Conservation (phyloP, 495 filamentous ascomycete species). For the Aspergillus sclerotioniger region DNA sequence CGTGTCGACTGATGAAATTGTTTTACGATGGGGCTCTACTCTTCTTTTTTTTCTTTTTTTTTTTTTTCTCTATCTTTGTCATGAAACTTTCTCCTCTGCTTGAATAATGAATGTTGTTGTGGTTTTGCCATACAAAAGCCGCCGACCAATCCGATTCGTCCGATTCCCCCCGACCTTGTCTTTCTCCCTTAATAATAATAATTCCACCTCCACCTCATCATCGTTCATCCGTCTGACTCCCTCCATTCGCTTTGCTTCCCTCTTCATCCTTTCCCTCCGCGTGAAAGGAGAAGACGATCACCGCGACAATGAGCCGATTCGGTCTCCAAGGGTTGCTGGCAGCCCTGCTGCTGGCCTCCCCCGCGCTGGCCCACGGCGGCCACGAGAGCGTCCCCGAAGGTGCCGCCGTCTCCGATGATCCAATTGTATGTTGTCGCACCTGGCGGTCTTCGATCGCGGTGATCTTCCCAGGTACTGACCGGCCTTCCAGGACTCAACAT, state of each 20-base stretch:
- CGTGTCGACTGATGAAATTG: neutral
- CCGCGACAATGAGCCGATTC: slow-evolving; percentile 18
- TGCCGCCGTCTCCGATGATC: slow-evolving; percentile 70
- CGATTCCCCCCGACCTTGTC: slow-evolving; percentile 8
- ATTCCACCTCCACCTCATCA: slow-evolving; percentile 12
- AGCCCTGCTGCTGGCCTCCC: slow-evolving; percentile 30
- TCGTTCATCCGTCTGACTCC: slow-evolving; percentile 10
- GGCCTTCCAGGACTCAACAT: slow-evolving; percentile 61
- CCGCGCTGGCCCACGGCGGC: slow-evolving; percentile 67
- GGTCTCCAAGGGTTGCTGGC: slow-evolving; percentile 17
- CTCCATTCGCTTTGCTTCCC: slow-evolving; percentile 12
- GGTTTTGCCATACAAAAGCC: neutral
- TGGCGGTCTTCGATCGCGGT: neutral
- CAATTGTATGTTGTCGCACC: slow-evolving; percentile 74
- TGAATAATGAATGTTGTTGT: neutral
- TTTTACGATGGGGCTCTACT: neutral
- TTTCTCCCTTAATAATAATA: neutral
- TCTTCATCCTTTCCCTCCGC: slow-evolving; percentile 3
- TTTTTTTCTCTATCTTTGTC: no score
- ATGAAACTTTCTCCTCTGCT: no score
- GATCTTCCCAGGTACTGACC: slow-evolving; percentile 6
- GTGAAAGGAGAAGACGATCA: slow-evolving; percentile 5
- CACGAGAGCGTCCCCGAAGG: slow-evolving; percentile 75
- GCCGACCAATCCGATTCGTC: slow-evolving; percentile 18
- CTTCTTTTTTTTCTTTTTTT: neutral